These are phyloP conservation scores for Yamadazyma akitaensis DNA, from an alignment of 805 yeast species.

Conservation along the genomic window DNA sequence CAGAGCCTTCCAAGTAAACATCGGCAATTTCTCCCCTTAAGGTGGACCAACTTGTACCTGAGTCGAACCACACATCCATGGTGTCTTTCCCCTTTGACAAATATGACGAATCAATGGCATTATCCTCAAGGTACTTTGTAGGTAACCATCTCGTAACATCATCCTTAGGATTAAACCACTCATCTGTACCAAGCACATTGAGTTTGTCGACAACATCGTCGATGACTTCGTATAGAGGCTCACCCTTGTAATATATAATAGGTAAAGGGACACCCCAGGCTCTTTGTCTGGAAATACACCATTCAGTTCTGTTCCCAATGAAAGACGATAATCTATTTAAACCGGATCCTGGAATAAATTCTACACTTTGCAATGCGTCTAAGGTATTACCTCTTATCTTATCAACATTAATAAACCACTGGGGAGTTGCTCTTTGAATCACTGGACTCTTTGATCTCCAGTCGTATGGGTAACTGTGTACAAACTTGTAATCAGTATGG, in stretches of 20 bases:
- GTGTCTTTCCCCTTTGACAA: slow-evolving; percentile 79
- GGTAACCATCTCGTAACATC: slow-evolving; percentile 72
- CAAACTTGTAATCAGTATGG: slow-evolving; percentile 47
- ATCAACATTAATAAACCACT: slow-evolving; percentile 91
- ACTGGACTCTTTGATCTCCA: slow-evolving; percentile 97
- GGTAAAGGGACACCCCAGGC: slow-evolving; percentile 99
- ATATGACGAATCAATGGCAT: slow-evolving; percentile 38
- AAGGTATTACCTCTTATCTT: slow-evolving; percentile 63
- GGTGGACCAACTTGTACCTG: slow-evolving; percentile 88
- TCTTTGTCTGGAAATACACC: slow-evolving; percentile 98
- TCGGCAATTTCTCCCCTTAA: slow-evolving; percentile 55
- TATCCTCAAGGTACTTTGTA: slow-evolving; percentile 8
- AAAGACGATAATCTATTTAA: slow-evolving; percentile 68
- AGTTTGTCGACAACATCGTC: slow-evolving; percentile 55
- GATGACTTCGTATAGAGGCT: slow-evolving; percentile 59
- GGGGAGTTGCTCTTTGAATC: slow-evolving; percentile 92
- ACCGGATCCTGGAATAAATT: slow-evolving; percentile 75
- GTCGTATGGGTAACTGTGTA: slow-evolving; percentile 92
- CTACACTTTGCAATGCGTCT: slow-evolving; percentile 56
- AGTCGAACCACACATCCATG: slow-evolving; percentile 99
- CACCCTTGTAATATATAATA: slow-evolving; percentile 56
- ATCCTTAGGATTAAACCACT: slow-evolving; percentile 65
- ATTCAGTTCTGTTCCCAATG: slow-evolving; percentile 75
- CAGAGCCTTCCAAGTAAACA: slow-evolving; percentile 94
- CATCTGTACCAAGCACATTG: slow-evolving; percentile 59